phyloP scores from a whole-genome alignment of 345 rosid species.

The Hevea brasiliensis region DNA sequence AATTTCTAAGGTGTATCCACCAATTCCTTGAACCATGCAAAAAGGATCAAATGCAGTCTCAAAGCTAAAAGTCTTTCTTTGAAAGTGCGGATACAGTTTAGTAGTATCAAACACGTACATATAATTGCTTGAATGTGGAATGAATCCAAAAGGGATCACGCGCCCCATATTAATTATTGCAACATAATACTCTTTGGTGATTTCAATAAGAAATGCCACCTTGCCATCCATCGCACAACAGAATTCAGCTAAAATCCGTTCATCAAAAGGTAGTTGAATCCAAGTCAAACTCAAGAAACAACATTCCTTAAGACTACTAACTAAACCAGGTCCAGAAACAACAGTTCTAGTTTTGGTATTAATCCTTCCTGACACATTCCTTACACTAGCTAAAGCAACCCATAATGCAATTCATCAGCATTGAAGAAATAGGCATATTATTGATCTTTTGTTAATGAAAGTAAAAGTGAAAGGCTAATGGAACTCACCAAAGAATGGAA shows the following conservation, averaged over 20 bases:
- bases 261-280: not conserved
- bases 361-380: not conserved
- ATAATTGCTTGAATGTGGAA: not conserved
- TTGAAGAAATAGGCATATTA: not conserved
- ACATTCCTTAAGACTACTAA: not conserved
- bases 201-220: not conserved
- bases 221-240: not conserved
- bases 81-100: not conserved
- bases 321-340: not conserved
- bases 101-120: not conserved
- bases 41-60: no score
- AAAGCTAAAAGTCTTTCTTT: not conserved
- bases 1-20: no score
- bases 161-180: not conserved
- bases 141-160: not conserved
- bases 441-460: no score
- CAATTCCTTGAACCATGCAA: no score
- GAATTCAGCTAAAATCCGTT: not conserved
- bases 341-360: not conserved
- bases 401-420: not conserved
- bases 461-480: not conserved
- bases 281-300: not conserved
- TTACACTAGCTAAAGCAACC: not conserved
- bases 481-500: slow-evolving; percentile 65
- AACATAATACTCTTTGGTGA: not conserved